Base-by-base conservation (phyloP, 2,329 filamentous ascomycete genomes). In the Hypoxylon sp. region DNA sequence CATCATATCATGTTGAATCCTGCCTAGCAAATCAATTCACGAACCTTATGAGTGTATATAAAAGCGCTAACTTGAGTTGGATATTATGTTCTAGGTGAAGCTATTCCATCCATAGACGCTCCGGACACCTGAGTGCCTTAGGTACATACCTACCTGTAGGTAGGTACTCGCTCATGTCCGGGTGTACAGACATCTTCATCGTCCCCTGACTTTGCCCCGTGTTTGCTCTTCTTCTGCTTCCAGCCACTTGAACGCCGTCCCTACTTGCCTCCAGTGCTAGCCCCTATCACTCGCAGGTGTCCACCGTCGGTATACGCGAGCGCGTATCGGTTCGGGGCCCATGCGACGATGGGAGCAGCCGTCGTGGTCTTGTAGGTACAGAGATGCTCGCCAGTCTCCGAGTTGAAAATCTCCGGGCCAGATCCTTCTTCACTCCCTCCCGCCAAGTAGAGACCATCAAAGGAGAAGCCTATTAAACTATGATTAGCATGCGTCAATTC, bases 241-340 rank as follows among this genome's bases (percentile, higher is more conserved):
- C 9, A n/a, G n/a, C 10, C 31, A 15, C 31, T 35, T 13, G 7
- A n/a, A 5, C 2, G 31, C 31, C 50, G 7, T 45, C 68, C 62
- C 59, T 70, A 78, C 66, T 79, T 81, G 52, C 74, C 73, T 43
- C 80, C 80, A 18, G 73, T 67, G 63, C 85, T 84, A 31, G 83
- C 75, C 9, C 87, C 88, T 43, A 91, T 79, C 55, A 92, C 90
- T 67, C 88, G 86, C 55, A 93, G 73, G 47, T 82, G 82, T 0
- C 88, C 88, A 29, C 85, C 74, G 69, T 93, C 90, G 48, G 85
- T 85, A 71, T 91, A 92, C 1, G 90, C 90, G 57, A 94, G 75
- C 64, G 84, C 86, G 72, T 93, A 93, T 54, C 86, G 81, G 37
- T 83, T 87, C 2, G 90, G 90, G 63, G 91, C 89, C 90, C 90